Percentiles rank a stretch among this genome's conserved stretches.
Evolutionary conservation across 805 yeast genomes (phyloP).

Genomic region (Barnettozyma californica): DNA sequence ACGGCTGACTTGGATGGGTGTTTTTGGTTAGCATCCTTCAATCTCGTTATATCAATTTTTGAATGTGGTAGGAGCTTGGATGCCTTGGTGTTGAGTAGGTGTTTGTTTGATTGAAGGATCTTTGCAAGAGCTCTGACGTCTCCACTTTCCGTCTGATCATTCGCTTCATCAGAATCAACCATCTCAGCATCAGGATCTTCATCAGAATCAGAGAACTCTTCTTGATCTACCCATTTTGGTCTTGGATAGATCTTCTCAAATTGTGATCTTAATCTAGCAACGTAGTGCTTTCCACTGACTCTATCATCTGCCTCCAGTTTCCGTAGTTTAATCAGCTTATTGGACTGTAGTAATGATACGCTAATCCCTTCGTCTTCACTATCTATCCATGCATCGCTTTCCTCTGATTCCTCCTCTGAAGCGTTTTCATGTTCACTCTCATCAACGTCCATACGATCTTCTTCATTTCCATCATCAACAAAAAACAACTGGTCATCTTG

Average conservation of each 20-base stretch:
- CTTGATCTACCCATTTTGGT: conserved; percentile 71
- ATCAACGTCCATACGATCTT: conserved; percentile 13
- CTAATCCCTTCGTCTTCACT: conserved; percentile 79
- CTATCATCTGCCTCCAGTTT: conserved; percentile 45
- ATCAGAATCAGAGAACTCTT: conserved; percentile 18
- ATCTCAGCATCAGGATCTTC: conserved; percentile 20
- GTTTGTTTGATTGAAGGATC: conserved; percentile 34
- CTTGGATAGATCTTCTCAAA: conserved; percentile 68
- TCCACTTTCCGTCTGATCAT: conserved; percentile 25
- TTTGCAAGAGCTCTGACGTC: conserved; percentile 37
- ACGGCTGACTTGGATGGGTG: conserved; percentile 71
- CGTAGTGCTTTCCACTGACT: conserved; percentile 57
- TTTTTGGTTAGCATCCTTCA: conserved; percentile 79
- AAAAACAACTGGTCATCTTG: conserved; percentile 49
- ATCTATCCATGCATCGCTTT: conserved; percentile 70
- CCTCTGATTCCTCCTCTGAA: conserved; percentile 22
- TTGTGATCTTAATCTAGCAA: conserved; percentile 64
- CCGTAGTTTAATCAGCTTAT: conserved; percentile 69
- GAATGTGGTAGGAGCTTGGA: conserved; percentile 62
- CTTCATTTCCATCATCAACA: conserved; percentile 42
- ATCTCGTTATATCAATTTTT: conserved; percentile 68
- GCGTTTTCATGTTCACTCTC: conserved; percentile 19
- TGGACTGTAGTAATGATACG: conserved; percentile 54
- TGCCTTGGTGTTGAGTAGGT: conserved; percentile 31
- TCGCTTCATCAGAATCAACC: conserved; percentile 28